A percentile compares a stretch with the other conserved stretches of the same genome.
Evolutionary conservation across 2,329 filamentous ascomycete genomes (phyloP).

Genomic region (Macrophomina pseudophaseolina): DNA sequence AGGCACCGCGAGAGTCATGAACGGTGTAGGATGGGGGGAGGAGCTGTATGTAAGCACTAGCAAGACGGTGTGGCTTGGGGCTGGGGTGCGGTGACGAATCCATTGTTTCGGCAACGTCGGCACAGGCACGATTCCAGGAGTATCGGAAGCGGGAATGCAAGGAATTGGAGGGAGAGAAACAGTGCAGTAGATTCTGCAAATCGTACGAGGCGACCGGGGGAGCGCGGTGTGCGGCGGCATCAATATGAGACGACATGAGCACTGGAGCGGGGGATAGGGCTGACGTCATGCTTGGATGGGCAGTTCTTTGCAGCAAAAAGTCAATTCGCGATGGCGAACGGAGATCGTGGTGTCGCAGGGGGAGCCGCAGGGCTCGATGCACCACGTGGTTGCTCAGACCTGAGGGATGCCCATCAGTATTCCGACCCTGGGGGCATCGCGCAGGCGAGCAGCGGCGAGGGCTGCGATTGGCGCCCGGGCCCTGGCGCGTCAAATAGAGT

Average conservation of each 20-base stretch:
- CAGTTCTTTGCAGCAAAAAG: background rate
- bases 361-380: slow-evolving; percentile 7
- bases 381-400: slow-evolving; percentile 25
- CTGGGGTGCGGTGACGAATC: background rate
- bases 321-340: background rate
- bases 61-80: slow-evolving; percentile 2
- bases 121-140: background rate
- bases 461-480: slow-evolving; percentile 14
- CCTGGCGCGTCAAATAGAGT: slow-evolving; percentile 11
- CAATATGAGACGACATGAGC: slow-evolving; percentile 20
- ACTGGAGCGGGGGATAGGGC: background rate
- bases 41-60: slow-evolving; percentile 9
- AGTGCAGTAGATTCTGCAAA: background rate
- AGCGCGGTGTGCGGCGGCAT: slow-evolving; percentile 19
- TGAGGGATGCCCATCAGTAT: slow-evolving; percentile 8
- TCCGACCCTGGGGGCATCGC: slow-evolving; percentile 18
- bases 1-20: slow-evolving; percentile 14
- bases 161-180: background rate
- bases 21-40: background rate
- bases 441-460: background rate
- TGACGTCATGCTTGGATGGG: slow-evolving; percentile 17
- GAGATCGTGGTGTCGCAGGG: slow-evolving; percentile 20
- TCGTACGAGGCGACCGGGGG: background rate
- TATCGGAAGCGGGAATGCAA: background rate
- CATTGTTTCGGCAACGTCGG: background rate